Base-by-base conservation (phyloP, 2,329 filamentous ascomycete genomes). In the Bipolaris victoriae region DNA sequence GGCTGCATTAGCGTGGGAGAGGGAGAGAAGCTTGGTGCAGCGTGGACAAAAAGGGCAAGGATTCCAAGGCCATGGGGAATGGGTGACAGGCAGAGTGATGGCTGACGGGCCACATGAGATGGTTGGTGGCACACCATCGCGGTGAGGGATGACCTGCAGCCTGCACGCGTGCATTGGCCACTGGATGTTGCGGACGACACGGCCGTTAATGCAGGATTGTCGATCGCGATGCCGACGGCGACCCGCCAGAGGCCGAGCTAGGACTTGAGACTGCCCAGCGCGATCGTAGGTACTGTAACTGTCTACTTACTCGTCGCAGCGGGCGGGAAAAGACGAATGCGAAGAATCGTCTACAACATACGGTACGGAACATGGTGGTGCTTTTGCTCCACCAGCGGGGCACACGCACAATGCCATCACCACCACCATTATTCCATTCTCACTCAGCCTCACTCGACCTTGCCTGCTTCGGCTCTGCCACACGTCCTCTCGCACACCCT, bases 21-120 rank as follows among this genome's bases (percentile, higher is more conserved):
- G 63, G 63, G 63, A 63, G 68, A 66, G 70, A 75, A 74, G 73
- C 72, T 74, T 75, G 70, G 71, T 66, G 69, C 63, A 63, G 71
- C 60, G 57, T 67, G 56, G 64, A 67, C 66, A 46, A 60, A 68
- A 72, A 58, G 55, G 63, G 66, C 41, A 68, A 60, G 64, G 58
- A 62, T 68, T 68, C 58, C 63, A 73, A 67, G 69, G 67, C 65
- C 62, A 56, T 65, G 63, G 66, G 57, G 61, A 62, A 64, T 64
- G 67, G 59, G 65, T 74, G 71, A 72, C 72, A 71, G 63, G 61
- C 60, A 55, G 60, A 64, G 70, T 69, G 70, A 66, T 65, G 55
- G 65, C 60, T 63, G 62, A 65, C 57, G 58, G 59, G 55, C 67
- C 64, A 63, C 57, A 62, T 69, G 67, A 64, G 64, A 56, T 60